Base-by-base conservation (phyloP, 352 stramenopile species). In the Phytophthora parvispora region DNA sequence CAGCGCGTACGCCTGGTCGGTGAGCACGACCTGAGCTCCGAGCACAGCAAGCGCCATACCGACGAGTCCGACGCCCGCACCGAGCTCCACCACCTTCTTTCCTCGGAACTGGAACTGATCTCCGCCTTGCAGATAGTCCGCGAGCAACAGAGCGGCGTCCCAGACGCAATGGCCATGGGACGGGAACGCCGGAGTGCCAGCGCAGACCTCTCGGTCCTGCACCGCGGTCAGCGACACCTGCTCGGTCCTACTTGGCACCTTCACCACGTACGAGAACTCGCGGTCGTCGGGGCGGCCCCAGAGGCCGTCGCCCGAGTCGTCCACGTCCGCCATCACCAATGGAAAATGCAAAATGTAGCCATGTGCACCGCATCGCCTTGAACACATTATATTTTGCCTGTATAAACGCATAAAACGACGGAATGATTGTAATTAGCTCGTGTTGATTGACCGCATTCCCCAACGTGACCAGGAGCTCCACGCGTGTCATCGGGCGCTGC, bases 101-200 rank as follows among this genome's bases (percentile, higher is more conserved):
- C 18, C 64, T 31, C 32, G 27, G n/a, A 80, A 73, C 16, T n/a
- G 24, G n/a, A 60, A 60, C 0, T 29, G 16, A 12, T 31, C 27
- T 9, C n/a, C 43, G 31, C n/a, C 47, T 50, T 89, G 81, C 31
- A 86, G 52, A 60, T 84, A 87, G 42, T 86, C 78, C 32, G 81
- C 73, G 8, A 89, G 67, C 28, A 86, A 64, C 53, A 89, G 27
- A 2, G 78, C 78, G n/a, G 81, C 81, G 58, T 89, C 81, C 81
- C 81, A 88, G 27, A 88, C 80, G 55, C 78, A 86, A 45, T 88
- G 77, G 25, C 80, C 80, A 34, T 88, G 80, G 58, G 80, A 88
- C 32, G 80, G 75, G 48, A 81, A 86, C 25, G 36, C 59, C 18
- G 69, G 78, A 8, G 65, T 75, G 15, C 75, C 78, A 42, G 59